Percentiles rank a stretch among this genome's conserved stretches.
Evolutionary conservation across 2,329 filamentous ascomycete genomes (phyloP).

Genomic region (Trichophyton rubrum): DNA sequence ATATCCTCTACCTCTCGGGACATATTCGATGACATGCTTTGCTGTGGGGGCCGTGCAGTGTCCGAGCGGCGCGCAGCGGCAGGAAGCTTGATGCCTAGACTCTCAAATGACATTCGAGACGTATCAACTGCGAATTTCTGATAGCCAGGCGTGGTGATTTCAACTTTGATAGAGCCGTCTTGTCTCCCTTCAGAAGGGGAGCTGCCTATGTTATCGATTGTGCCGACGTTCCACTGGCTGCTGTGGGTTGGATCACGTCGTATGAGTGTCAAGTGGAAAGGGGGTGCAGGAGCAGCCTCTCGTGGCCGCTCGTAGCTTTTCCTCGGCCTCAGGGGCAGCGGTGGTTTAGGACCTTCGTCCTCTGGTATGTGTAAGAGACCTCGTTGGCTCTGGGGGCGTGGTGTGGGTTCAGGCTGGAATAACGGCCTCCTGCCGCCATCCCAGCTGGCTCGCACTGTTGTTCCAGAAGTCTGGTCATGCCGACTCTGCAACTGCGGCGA

Average conservation of each 20-base stretch:
- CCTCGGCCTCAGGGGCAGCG: conserved; percentile 2
- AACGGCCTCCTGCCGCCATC: neutral
- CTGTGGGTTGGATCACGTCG: conserved; percentile 59
- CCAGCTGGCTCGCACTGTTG: conserved; percentile 5
- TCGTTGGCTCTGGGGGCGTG: neutral
- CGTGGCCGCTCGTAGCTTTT: conserved; percentile 5
- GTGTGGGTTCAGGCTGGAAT: neutral
- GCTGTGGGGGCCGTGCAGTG: neutral
- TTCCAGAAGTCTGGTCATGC: neutral
- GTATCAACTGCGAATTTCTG: conserved; percentile 40
- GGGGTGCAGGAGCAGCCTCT: conserved; percentile 1
- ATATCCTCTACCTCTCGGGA: neutral
- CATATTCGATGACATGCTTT: neutral
- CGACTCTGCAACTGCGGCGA: neutral
- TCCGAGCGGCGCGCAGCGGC: neutral
- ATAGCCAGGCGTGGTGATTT: conserved; percentile 49
- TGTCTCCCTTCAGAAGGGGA: conserved; percentile 9
- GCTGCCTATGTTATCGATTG: conserved; percentile 36
- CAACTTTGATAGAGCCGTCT: conserved; percentile 35
- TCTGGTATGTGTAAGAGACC: conserved; percentile 2
- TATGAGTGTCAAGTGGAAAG: conserved; percentile 47
- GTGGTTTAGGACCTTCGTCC: neutral
- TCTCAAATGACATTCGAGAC: conserved; percentile 25
- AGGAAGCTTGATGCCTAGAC: conserved; percentile 18
- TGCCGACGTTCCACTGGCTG: conserved; percentile 64